Base-by-base conservation (phyloP, 2,329 filamentous ascomycete species). In the Xylariaceae sp. region DNA sequence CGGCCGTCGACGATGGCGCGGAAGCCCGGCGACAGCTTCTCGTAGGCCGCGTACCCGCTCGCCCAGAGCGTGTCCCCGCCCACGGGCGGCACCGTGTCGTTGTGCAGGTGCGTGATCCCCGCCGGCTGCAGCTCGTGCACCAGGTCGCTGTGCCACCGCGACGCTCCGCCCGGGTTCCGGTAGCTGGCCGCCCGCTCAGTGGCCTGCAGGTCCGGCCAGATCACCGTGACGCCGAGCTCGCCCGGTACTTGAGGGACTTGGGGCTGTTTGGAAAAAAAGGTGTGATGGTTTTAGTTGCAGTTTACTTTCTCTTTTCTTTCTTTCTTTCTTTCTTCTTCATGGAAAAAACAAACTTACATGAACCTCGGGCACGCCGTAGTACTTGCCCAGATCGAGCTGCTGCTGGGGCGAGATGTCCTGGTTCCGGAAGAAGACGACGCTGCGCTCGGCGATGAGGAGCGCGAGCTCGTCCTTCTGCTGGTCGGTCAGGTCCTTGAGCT, bases 41-140 rank as follows among this genome's bases (percentile, higher is more conserved):
- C 81, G 50, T 87, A 87, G 0, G 82, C 82, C 0, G 75, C 66
- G 54, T 86, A 86, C 1, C 82, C 81, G 41, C 72, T 78, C 0
- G 82, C 78, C 82, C 83, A 87, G 0, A 86, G 70, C 0, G 83
- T 86, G 57, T 87, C 83, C 9, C 83, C 83, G 2, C 83, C 83
- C 0, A 77, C 55, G 0, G 67, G 68, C 0, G 81, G 80, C 0
- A 86, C 67, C 0, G 78, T 80, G 55, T 84, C 81, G 38, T 83
- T 83, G 61, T 84, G 79, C 5, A 85, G 65, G 55, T 84, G 80
- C 0, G 81, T 85, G 37, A 85, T 75, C 5, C 81, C 82, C 0
- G 83, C 80, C 1, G 83, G 82, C 40, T 86, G 81, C 23, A 69
- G 67, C 56, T 87, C 82, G 50, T 86, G 81, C 0, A 85, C 81